Percentiles rank a stretch among this genome's conserved stretches.
Evolutionary conservation across 2,329 filamentous ascomycete species (phyloP).

Genomic region (Rhytidhysteron rufulum): DNA sequence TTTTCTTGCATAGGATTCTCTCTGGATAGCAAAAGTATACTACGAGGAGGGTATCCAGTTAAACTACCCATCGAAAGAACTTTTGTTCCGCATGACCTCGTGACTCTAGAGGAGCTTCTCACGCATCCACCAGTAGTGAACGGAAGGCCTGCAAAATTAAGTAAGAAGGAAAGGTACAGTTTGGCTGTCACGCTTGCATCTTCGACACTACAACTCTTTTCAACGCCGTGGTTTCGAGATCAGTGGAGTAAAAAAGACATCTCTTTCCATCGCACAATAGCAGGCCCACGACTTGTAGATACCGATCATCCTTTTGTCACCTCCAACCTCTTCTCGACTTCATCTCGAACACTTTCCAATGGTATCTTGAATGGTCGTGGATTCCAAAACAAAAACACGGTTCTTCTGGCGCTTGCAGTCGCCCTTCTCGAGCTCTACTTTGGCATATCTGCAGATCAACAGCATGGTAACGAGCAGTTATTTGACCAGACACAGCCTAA

Average conservation of each 20-base stretch:
- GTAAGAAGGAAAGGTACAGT: constrained; percentile 32
- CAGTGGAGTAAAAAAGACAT: constrained; percentile 33
- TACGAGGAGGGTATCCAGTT: constrained; percentile 24
- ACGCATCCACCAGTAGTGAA: constrained; percentile 20
- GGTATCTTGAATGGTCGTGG: constrained; percentile 6
- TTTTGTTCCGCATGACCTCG: constrained; percentile 11
- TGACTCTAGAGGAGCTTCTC: constrained; percentile 31
- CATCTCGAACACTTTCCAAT: constrained; percentile 5
- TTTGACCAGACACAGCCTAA: constrained; percentile 14
- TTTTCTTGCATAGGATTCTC: constrained; percentile 29
- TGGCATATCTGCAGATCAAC: constrained; percentile 28
- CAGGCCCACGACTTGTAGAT: constrained; percentile 19
- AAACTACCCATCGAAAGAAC: constrained; percentile 11
- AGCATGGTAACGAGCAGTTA: constrained; percentile 20
- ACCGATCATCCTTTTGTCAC: constrained; percentile 30
- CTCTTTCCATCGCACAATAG: constrained; percentile 22
- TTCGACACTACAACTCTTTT: constrained; percentile 32
- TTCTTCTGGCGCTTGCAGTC: constrained; percentile 31
- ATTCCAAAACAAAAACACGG: constrained; percentile 32
- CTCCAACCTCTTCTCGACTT: constrained; percentile 10
- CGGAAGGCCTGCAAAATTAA: constrained; percentile 25
- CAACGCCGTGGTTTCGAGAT: constrained; percentile 33
- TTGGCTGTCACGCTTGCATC: constrained; percentile 34
- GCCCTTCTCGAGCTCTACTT: constrained; percentile 35
- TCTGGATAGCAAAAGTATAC: constrained; percentile 26